These are phyloP conservation scores for Coemansia sp. DNA, from an alignment of 192 early-diverging fungal genomes.

Conservation along the genomic window DNA sequence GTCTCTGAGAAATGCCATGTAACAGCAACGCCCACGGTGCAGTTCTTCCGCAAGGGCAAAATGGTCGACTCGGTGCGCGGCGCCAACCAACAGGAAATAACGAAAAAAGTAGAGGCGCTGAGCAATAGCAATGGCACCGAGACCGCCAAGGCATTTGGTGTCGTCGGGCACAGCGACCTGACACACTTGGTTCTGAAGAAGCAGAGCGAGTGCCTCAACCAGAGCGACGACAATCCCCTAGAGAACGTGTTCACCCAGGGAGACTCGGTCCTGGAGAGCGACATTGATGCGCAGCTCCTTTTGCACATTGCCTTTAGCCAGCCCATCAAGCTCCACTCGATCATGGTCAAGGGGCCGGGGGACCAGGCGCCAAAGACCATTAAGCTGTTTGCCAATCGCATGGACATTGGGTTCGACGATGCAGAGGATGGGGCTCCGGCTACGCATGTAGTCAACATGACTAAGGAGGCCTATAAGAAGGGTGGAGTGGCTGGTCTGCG, in stretches of 20 bases:
- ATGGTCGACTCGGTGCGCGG: conserved; percentile 79
- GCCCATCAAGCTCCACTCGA: conserved; percentile 60
- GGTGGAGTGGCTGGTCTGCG: conserved; percentile 73
- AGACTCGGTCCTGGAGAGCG: conserved; percentile 76
- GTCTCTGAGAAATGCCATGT: conserved; percentile 40
- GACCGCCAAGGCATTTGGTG: conserved; percentile 41
- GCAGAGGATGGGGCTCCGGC: conserved; percentile 65
- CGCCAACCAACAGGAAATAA: conserved; percentile 72
- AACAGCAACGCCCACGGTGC: conserved; percentile 46
- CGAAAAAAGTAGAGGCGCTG: conserved; percentile 58
- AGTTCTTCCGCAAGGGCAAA: conserved; percentile 72
- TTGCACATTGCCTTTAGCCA: conserved; percentile 88
- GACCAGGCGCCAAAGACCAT: conserved; percentile 85
- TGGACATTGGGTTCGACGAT: conserved; percentile 85
- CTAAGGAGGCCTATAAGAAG: conserved; percentile 65
- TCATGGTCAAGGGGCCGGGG: conserved; percentile 56
- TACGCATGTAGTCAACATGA: conserved; percentile 76
- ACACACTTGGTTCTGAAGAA: conserved; percentile 64
- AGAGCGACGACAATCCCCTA: conserved; percentile 72
- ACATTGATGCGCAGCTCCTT: conserved; percentile 95
- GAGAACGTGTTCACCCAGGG: conserved; percentile 74
- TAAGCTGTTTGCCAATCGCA: conserved; percentile 82
- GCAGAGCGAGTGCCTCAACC: conserved; percentile 86
- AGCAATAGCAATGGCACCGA: conserved; percentile 17
- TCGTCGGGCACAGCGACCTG: conserved; percentile 60